Base-by-base conservation (phyloP, 148 eudicot genomes). In the Pharnaceum exiguum region DNA sequence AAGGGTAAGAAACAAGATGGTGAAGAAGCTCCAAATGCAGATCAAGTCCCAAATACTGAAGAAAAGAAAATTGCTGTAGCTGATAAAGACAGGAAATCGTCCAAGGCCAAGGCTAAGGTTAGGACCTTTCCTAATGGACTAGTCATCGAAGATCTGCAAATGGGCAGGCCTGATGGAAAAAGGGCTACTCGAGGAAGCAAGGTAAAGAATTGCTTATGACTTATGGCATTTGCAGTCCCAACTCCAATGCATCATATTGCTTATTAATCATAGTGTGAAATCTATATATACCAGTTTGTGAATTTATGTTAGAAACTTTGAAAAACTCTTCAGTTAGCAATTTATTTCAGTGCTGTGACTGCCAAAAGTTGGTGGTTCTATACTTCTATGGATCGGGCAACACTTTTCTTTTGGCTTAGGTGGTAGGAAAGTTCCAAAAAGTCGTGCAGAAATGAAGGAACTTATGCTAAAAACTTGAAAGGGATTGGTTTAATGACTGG, bases 161-260 rank as follows among this genome's bases (percentile, higher is more conserved):
- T 67, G 74, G 90, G 96, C 21, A 77, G 74, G 48, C 82, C 88
- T 19, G 74, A 80, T 65, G 96, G 95, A 53, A 88, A 72, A 72
- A 60, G 83, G 55, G 98, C 98, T 51, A 72, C 79, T 54, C 59
- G 68, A 8, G 96, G 96, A 44, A 88, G 74, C 65, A 88, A 78
- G 94, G 99, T 73, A 72, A 66, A 39, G 63, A 5, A 3, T 13
- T 9, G 10, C 32, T 29, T 25, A 23, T 52, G 13, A 35, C 29
- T 56, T 10, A 31, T 11, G 15, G 51, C 18, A 21, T 40, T 16
- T 43, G 8, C 7, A 12, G 28, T 22, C 16, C 28, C 25, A 26
- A 26, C 3, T 32, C 11, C 15, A n/a, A n/a, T n/a, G n/a, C n/a
- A n/a, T n/a, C n/a, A n/a, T n/a, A n/a, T n/a, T n/a, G n/a, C n/a